phyloP scores from a whole-genome alignment of 805 yeast genomes.

The Saccharomycopsis olivae region DNA sequence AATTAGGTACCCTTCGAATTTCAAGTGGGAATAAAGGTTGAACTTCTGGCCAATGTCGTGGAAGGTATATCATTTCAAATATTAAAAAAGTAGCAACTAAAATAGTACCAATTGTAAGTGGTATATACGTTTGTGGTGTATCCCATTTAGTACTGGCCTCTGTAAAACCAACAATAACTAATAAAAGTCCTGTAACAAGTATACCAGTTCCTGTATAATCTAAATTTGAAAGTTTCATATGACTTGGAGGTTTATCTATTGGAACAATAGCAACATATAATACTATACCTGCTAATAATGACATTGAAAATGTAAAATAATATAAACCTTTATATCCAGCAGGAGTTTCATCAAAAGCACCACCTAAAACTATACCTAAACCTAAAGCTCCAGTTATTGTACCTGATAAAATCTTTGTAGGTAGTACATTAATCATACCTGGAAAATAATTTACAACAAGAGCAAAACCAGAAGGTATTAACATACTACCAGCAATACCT shows the following conservation, averaged over 20 bases:
- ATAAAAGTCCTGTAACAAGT: slow-evolving; percentile 33
- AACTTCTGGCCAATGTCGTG: background rate
- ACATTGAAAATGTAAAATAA: slow-evolving; percentile 30
- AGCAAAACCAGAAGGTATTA: slow-evolving; percentile 30
- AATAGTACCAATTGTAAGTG: slow-evolving; percentile 51
- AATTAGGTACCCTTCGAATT: slow-evolving; percentile 23
- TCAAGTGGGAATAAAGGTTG: slow-evolving; percentile 24
- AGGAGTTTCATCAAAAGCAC: slow-evolving; percentile 29
- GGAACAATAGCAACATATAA: slow-evolving; percentile 25
- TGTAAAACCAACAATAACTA: slow-evolving; percentile 16
- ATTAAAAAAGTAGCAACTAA: slow-evolving; percentile 32
- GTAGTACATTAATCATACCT: slow-evolving; percentile 22
- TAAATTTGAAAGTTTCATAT: slow-evolving; percentile 21
- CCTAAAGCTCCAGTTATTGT: slow-evolving; percentile 23
- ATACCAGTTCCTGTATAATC: slow-evolving; percentile 28
- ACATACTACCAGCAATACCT: slow-evolving; percentile 33
- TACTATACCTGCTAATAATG: slow-evolving; percentile 29
- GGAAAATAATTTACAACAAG: slow-evolving; percentile 24
- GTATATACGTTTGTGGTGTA: slow-evolving; percentile 26
- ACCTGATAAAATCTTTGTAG: slow-evolving; percentile 28
- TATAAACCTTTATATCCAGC: slow-evolving; percentile 32
- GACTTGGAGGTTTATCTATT: slow-evolving; percentile 22
- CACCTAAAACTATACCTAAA: slow-evolving; percentile 33
- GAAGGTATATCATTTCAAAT: slow-evolving; percentile 11
- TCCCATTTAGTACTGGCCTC: slow-evolving; percentile 13